These are phyloP conservation scores for Carallia brachiata DNA, from an alignment of 345 rosid genomes.

Conservation along the genomic window DNA sequence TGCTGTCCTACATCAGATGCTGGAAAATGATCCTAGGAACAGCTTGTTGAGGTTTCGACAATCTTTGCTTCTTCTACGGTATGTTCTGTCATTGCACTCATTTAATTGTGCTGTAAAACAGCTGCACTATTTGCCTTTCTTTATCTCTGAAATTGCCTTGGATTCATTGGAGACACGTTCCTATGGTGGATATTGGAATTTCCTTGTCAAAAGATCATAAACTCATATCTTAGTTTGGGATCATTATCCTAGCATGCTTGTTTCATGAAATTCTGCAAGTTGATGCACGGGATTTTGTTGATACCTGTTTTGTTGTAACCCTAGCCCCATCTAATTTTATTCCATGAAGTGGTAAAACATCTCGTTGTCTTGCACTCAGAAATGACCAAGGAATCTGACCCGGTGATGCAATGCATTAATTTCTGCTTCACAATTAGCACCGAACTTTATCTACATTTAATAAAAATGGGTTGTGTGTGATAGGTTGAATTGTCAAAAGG, in stretches of 20 bases:
- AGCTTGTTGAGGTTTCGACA: conserved; percentile 81
- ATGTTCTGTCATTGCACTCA: conserved; percentile 19
- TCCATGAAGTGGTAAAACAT: too few species aligned
- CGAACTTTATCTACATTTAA: conserved; percentile 1
- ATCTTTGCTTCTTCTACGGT: conserved; percentile 90
- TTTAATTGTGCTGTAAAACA: neutral
- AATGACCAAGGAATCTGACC: neutral
- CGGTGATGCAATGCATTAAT: neutral
- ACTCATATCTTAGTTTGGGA: too few species aligned
- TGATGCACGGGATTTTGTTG: too few species aligned
- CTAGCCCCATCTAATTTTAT: too few species aligned
- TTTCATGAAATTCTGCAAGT: too few species aligned
- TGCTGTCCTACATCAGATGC: conserved; percentile 89
- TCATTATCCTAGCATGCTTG: too few species aligned
- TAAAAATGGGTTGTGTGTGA: conserved; percentile 15
- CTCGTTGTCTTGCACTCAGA: neutral
- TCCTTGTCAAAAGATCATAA: too few species aligned
- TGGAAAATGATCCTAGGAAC: conserved; percentile 67
- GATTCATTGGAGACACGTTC: neutral
- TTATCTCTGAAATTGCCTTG: conserved; percentile 4
- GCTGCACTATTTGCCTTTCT: conserved; percentile 3
- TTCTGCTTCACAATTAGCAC: neutral
- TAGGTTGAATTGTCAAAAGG: conserved; percentile 86
- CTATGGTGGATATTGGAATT: too few species aligned
- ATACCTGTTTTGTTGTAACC: too few species aligned